phyloP scores from a whole-genome alignment of 1,139 yeast genomes.

The Sugiyamaella japonica region DNA sequence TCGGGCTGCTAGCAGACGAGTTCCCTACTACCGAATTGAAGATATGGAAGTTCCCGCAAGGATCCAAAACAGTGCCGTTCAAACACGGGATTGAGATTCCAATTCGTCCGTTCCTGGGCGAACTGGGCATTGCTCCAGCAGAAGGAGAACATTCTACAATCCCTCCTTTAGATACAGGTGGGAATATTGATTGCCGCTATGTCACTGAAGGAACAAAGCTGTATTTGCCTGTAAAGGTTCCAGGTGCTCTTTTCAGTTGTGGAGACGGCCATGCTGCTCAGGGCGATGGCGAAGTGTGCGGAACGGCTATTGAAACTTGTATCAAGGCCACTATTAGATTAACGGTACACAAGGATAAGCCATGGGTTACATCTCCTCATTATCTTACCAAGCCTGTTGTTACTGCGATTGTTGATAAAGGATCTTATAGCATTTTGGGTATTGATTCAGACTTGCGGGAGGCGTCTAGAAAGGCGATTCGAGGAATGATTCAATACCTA shows the following conservation, averaged over 20 bases:
- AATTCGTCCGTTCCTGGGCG: slow-evolving; percentile 22
- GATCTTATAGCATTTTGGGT: slow-evolving; percentile 21
- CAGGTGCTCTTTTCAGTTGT: slow-evolving; percentile 24
- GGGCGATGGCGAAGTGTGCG: slow-evolving; percentile 25
- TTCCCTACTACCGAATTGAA: slow-evolving; percentile 19
- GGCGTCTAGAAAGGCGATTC: slow-evolving; percentile 21
- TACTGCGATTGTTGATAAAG: slow-evolving; percentile 15
- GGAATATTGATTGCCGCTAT: slow-evolving; percentile 24
- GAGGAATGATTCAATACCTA: slow-evolving; percentile 19
- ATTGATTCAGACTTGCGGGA: slow-evolving; percentile 21
- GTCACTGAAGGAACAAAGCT: slow-evolving; percentile 20
- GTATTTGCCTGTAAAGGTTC: slow-evolving; percentile 23
- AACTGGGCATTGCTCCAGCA: slow-evolving; percentile 24
- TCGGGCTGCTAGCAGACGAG: slow-evolving; percentile 23
- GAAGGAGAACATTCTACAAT: slow-evolving; percentile 22
- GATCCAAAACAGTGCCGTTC: slow-evolving; percentile 19
- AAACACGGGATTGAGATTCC: slow-evolving; percentile 25
- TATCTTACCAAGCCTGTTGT: slow-evolving; percentile 13
- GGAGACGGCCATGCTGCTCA: slow-evolving; percentile 27
- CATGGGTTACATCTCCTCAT: slow-evolving; percentile 21
- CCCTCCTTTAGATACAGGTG: slow-evolving; percentile 24
- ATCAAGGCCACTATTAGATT: slow-evolving; percentile 21
- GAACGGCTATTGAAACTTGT: slow-evolving; percentile 23
- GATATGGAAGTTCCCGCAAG: slow-evolving; percentile 21
- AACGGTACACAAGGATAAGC: slow-evolving; percentile 21